These are phyloP conservation scores for Pulveroboletus sp. DNA, from an alignment of 768 basidiomycete species.

Conservation along the genomic window DNA sequence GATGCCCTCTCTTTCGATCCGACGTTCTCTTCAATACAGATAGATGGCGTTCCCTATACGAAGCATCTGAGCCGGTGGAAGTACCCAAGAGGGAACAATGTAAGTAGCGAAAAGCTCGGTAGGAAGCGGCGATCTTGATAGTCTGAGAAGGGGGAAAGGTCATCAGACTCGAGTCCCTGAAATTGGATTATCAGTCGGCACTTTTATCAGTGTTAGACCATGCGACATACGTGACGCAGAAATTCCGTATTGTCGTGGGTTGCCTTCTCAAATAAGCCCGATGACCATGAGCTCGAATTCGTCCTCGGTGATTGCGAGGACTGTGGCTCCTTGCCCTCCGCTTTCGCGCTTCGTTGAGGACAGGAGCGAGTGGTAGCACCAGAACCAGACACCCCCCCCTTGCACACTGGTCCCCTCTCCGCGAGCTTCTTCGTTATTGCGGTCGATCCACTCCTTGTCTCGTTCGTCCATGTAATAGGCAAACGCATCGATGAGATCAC, in stretches of 20 bases:
- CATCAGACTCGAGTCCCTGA: slow-evolving; percentile 65
- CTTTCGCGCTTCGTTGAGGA: slow-evolving; percentile 61
- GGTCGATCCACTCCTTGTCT: slow-evolving; percentile 91
- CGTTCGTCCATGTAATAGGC: slow-evolving; percentile 95
- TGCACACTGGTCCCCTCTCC: slow-evolving; percentile 83
- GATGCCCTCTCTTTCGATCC: slow-evolving; percentile 76
- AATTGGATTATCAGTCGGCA: neutral
- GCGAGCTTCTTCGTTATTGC: slow-evolving; percentile 81
- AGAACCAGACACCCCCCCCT: slow-evolving; percentile 54
- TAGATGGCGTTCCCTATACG: slow-evolving; percentile 73
- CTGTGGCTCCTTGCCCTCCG: slow-evolving; percentile 85
- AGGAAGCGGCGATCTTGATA: slow-evolving; percentile 62
- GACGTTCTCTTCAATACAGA: slow-evolving; percentile 86
- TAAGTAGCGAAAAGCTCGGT: slow-evolving; percentile 67
- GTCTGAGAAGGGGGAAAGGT: slow-evolving; percentile 69
- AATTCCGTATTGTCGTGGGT: slow-evolving; percentile 88
- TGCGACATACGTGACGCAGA: slow-evolving; percentile 74
- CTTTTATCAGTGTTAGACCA: neutral
- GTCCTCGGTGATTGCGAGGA: slow-evolving; percentile 76
- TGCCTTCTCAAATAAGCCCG: slow-evolving; percentile 87
- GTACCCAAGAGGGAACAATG: slow-evolving; percentile 64
- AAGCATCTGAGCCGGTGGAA: slow-evolving; percentile 55
- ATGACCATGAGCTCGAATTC: slow-evolving; percentile 95
- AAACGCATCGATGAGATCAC: slow-evolving; percentile 67
- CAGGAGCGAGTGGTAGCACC: slow-evolving; percentile 53